Percentiles rank a stretch among this genome's conserved stretches.
Conservation (phyloP, 805 yeast species). For the Candida berthetii region DNA sequence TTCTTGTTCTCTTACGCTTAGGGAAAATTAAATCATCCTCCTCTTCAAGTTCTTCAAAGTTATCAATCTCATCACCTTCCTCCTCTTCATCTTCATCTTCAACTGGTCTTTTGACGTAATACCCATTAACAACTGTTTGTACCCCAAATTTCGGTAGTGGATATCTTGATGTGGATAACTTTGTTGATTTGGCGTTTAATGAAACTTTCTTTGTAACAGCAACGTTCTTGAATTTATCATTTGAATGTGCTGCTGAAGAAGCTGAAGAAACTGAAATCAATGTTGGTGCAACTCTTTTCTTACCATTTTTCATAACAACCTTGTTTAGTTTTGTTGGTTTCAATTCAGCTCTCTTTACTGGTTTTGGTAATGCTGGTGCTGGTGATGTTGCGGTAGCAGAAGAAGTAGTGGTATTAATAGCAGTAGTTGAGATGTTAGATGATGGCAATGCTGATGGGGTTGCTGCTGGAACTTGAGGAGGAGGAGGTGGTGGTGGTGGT, state of each 20-base stretch:
- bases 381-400: neutral
- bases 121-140: slow-evolving; percentile 58
- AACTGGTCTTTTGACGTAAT: slow-evolving; percentile 27
- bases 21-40: slow-evolving; percentile 24
- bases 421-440: neutral
- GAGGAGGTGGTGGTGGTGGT: slow-evolving; percentile 1
- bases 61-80: slow-evolving; percentile 20
- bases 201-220: slow-evolving; percentile 7
- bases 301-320: slow-evolving; percentile 68
- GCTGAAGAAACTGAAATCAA: slow-evolving; percentile 43
- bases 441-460: too few relatives aligned
- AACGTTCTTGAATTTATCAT: slow-evolving; percentile 10
- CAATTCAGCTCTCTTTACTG: neutral
- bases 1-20: slow-evolving; percentile 26
- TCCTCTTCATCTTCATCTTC: slow-evolving; percentile 15
- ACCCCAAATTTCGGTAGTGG: slow-evolving; percentile 58
- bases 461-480: slow-evolving; percentile 6
- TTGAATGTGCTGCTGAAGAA: slow-evolving; percentile 13
- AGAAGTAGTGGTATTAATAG: slow-evolving; percentile 3
- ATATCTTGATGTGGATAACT: slow-evolving; percentile 39
- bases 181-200: slow-evolving; percentile 3
- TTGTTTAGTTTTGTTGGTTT: slow-evolving; percentile 27
- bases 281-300: slow-evolving; percentile 69
- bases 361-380: slow-evolving; percentile 1
- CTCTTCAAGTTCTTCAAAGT: slow-evolving; percentile 40